These are phyloP conservation scores for Tricholoma sp. DNA, from an alignment of 768 basidiomycete species.

Conservation along the genomic window DNA sequence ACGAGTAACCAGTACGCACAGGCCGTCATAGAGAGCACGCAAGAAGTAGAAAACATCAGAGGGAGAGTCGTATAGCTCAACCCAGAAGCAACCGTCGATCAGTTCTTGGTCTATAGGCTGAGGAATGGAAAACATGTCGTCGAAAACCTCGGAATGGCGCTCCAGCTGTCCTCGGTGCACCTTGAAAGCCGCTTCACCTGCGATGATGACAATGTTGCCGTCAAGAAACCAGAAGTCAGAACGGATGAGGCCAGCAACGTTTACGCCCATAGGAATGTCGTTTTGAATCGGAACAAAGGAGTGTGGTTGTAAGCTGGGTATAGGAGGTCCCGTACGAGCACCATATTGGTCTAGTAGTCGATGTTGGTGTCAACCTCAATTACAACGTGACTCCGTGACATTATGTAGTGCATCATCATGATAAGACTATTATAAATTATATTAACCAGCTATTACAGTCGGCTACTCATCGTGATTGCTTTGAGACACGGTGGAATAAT, in stretches of 20 bases:
- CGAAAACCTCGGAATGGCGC: slow-evolving; percentile 76
- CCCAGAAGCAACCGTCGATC: slow-evolving; percentile 53
- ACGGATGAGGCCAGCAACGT: slow-evolving; percentile 26
- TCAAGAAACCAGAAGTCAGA: slow-evolving; percentile 73
- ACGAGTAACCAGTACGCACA: slow-evolving; percentile 42
- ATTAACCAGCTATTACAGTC: too few species aligned
- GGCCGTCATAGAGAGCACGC: slow-evolving; percentile 67
- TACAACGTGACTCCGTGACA: too few species aligned
- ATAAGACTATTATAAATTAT: too few species aligned
- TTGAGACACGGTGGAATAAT: too few species aligned
- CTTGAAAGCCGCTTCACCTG: slow-evolving; percentile 57
- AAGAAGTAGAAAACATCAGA: slow-evolving; percentile 65
- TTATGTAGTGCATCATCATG: too few species aligned
- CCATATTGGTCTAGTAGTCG: too few species aligned
- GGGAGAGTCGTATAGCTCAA: slow-evolving; percentile 61
- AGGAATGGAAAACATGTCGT: slow-evolving; percentile 59
- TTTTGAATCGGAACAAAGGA: background rate
- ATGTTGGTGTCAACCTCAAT: too few species aligned
- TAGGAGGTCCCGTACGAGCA: background rate
- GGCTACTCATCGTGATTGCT: too few species aligned
- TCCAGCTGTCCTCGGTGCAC: slow-evolving; percentile 71
- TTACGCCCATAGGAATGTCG: background rate
- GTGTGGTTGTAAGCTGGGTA: background rate
- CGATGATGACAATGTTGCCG: slow-evolving; percentile 63
- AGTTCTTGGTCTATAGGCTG: slow-evolving; percentile 45